A percentile compares a stretch with the other conserved stretches of the same genome.
These are phyloP conservation scores for Solanum boliviense DNA, from an alignment of 257 asterid genomes.

Conservation along the genomic window DNA sequence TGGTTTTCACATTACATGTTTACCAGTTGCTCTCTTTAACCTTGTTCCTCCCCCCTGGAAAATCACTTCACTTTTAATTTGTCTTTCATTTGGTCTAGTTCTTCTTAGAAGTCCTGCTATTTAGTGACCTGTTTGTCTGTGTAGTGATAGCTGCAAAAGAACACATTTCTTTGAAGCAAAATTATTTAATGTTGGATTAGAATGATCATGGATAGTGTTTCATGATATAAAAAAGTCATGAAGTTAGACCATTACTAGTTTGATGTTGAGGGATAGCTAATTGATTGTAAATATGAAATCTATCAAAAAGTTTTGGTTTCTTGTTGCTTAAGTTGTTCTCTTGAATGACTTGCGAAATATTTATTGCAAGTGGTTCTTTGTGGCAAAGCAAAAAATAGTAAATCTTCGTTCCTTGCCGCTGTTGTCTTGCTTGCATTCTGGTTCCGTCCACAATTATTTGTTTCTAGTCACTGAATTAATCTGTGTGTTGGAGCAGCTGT, in stretches of 20 bases:
- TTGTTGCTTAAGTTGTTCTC: not conserved
- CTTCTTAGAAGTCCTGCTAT: not conserved
- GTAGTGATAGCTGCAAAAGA: not conserved
- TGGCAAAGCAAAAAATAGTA: not conserved
- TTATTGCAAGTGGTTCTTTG: not conserved
- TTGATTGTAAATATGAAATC: not conserved
- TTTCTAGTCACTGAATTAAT: not conserved
- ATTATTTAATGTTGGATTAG: not conserved
- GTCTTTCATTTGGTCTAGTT: not conserved
- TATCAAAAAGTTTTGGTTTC: not conserved
- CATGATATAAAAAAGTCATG: not conserved
- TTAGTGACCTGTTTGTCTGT: not conserved
- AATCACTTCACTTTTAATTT: not conserved
- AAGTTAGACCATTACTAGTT: not conserved
- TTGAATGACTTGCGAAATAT: not conserved
- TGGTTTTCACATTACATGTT: not conserved
- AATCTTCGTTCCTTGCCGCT: not conserved
- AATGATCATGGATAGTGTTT: not conserved
- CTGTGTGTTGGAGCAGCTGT: not conserved
- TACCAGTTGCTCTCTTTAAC: not conserved
- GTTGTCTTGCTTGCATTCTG: not conserved
- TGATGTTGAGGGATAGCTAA: not conserved
- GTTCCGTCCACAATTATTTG: not conserved
- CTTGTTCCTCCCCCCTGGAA: rapidly evolving
- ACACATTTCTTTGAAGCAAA: not conserved